Conservation (phyloP, 2,329 filamentous ascomycete genomes). For the Fusarium sp. region DNA sequence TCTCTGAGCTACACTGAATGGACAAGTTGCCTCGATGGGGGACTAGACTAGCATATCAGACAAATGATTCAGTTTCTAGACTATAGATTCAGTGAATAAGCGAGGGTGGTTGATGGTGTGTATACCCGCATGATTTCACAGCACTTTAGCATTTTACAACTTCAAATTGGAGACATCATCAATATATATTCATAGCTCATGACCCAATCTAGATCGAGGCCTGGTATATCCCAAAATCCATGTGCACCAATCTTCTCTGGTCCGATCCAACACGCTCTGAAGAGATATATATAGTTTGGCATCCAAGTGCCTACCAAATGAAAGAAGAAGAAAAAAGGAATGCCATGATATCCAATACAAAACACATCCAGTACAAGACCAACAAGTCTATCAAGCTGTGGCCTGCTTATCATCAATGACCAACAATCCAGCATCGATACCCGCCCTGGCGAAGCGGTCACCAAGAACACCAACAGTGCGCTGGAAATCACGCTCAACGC, state of each 20-base stretch:
- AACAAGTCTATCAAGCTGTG: background rate
- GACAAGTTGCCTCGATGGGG: too few species aligned
- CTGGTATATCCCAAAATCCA: slow-evolving; percentile 7
- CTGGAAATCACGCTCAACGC: slow-evolving; percentile 43
- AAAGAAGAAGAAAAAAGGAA: background rate
- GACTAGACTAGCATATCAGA: background rate
- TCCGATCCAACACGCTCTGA: background rate
- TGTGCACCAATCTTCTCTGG: background rate
- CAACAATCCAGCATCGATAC: slow-evolving; percentile 45
- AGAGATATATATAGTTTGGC: background rate
- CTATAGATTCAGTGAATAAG: too few species aligned
- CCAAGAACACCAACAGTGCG: slow-evolving; percentile 42
- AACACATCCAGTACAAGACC: background rate
- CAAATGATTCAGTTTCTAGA: background rate
- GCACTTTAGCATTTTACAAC: too few species aligned
- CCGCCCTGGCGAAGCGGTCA: slow-evolving; percentile 40
- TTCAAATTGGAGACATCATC: background rate
- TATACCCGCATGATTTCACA: too few species aligned
- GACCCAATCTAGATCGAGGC: background rate
- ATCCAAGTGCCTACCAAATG: background rate
- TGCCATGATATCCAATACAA: background rate
- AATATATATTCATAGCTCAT: slow-evolving; percentile 14
- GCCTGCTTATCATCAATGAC: slow-evolving; percentile 38
- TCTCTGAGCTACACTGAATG: too few species aligned
- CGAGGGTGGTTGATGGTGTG: too few species aligned